These are phyloP conservation scores for Globisporangium sylvaticum DNA, from an alignment of 352 stramenopile genomes.

Conservation along the genomic window DNA sequence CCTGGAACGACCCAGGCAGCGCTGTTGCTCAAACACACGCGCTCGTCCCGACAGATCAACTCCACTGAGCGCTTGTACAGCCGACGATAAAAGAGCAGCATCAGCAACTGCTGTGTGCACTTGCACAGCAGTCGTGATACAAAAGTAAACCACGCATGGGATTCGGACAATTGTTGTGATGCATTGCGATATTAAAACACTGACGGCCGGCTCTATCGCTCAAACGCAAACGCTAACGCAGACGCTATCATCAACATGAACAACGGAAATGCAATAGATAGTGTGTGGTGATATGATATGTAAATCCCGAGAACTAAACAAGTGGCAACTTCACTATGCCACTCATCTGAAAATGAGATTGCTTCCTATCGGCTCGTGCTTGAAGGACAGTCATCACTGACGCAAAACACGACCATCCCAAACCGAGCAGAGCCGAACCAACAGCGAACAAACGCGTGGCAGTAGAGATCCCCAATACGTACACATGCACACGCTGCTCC, in stretches of 20 bases:
- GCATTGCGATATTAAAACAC: neutral
- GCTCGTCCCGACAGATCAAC: constrained; percentile 69
- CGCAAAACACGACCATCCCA: constrained; percentile 27
- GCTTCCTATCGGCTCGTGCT: constrained; percentile 31
- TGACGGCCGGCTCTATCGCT: neutral
- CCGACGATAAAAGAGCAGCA: constrained; percentile 16
- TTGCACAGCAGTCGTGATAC: neutral
- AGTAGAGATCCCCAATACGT: neutral
- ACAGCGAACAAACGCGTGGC: neutral
- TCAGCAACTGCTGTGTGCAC: neutral
- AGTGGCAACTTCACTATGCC: constrained; percentile 15
- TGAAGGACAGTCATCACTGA: constrained; percentile 31
- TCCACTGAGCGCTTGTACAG: constrained; percentile 76
- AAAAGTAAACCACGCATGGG: neutral
- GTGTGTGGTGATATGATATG: neutral
- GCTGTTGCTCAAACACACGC: constrained; percentile 76
- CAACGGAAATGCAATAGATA: neutral
- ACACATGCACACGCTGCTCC: neutral
- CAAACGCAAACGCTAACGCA: neutral
- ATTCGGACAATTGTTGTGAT: neutral
- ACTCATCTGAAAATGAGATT: constrained; percentile 22
- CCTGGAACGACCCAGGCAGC: constrained; percentile 66
- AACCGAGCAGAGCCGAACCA: constrained; percentile 36
- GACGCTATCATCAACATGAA: neutral
- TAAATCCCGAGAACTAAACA: constrained; percentile 21